Evolutionary conservation across 73 alveolate species (phyloP), one percentile per base, ranked within the genome.

Genomic region (Paramecium sexaurelia): DNA sequence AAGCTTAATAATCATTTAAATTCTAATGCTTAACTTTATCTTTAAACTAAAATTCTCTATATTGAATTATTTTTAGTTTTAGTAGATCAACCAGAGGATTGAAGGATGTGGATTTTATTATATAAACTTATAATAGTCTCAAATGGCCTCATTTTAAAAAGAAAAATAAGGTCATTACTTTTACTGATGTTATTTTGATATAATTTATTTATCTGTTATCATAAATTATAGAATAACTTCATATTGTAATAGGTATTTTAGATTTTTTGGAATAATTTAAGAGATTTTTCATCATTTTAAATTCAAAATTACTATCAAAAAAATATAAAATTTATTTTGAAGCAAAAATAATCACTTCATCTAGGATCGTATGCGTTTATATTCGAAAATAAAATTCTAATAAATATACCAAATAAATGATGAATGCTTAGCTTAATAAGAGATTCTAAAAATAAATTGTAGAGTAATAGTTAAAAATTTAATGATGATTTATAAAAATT

Each of bases 181-280:
- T n/a, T n/a, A n/a, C n/a, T n/a, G n/a, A n/a, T n/a, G 99, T 73
- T 99, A 98, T 84, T 98, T 98, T 73, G 96, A 96, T 55, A 99
- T 98, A 47, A 98, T 98, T 99, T 98, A 98, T 92, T 98, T 98
- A 91, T 91, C 98, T 66, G 96, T 98, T 85, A 98, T 93, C 82
- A 97, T 98, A 66, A 99, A 98, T 78, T 98, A 94, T 57, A n/a
- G n/a, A n/a, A n/a, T n/a, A n/a, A n/a, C n/a, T n/a, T n/a, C n/a
- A n/a, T n/a, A n/a, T n/a, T n/a, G n/a, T n/a, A n/a, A n/a, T n/a
- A n/a, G n/a, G n/a, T n/a, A n/a, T n/a, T 98, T 98, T 92, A 97
- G 99, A 97, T 92, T 90, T 41, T 92, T 96, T 94, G 97, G 96
- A 0, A 84, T 94, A 26, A 92, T 95, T 22, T 97, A 94, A 84